These are phyloP conservation scores for Lolium multiflorum DNA, from an alignment of 176 grass and related monocot genomes.

Conservation along the genomic window DNA sequence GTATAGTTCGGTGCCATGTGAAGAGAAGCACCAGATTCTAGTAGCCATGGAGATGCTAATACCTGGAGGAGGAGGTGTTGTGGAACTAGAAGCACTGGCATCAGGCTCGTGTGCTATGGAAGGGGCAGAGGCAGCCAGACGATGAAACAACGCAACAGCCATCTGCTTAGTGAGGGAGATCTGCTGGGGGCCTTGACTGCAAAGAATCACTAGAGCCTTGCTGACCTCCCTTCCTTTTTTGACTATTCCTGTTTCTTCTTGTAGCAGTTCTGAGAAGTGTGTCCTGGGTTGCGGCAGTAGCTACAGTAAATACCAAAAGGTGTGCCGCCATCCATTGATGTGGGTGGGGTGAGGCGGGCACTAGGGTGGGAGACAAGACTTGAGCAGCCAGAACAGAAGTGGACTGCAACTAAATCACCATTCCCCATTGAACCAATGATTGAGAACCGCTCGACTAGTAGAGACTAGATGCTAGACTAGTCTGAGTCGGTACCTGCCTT, in stretches of 20 bases:
- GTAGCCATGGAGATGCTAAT: background rate
- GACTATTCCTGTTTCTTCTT: background rate
- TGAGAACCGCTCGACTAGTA: too few relatives aligned
- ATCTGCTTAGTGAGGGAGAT: background rate
- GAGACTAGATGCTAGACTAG: too few relatives aligned
- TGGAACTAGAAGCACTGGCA: background rate
- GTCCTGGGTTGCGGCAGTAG: background rate
- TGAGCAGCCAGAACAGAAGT: too few relatives aligned
- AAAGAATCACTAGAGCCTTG: conserved; percentile 5
- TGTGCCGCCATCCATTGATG: background rate
- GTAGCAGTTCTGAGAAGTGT: background rate
- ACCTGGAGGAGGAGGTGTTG: background rate
- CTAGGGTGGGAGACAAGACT: too few relatives aligned
- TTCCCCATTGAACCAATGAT: too few relatives aligned
- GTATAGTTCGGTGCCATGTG: background rate
- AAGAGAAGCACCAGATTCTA: conserved; percentile 3
- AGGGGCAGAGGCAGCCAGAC: background rate
- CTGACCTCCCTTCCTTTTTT: background rate
- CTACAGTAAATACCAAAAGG: background rate
- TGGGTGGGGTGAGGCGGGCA: too few relatives aligned
- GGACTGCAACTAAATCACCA: too few relatives aligned
- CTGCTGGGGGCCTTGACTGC: background rate
- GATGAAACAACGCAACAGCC: background rate
- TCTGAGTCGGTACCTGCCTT: too few relatives aligned
- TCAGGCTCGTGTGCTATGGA: background rate